phyloP scores from a whole-genome alignment of 78 protist genomes.

The Pigoraptor vietnamica region DNA sequence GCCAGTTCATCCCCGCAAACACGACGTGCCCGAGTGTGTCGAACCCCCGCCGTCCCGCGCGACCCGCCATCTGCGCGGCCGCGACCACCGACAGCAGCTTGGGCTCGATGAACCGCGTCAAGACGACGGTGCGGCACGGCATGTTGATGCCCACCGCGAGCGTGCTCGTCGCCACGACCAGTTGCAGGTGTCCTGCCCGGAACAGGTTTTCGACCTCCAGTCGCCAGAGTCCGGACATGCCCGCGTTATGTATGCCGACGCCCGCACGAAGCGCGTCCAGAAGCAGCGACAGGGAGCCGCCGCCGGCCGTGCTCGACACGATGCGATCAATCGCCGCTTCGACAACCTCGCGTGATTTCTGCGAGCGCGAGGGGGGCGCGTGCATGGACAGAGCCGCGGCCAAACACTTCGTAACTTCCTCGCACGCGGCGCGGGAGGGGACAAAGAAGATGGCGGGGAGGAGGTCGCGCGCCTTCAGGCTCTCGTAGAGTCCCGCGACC shows the following conservation, averaged over 20 bases:
- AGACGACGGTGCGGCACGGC: slow-evolving; percentile 96
- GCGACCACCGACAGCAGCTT: slow-evolving; percentile 57
- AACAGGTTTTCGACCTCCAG: slow-evolving; percentile 84
- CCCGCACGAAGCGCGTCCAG: neutral
- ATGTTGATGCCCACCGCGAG: slow-evolving; percentile 99
- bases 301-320: no score
- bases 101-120: slow-evolving; percentile 64
- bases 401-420: neutral
- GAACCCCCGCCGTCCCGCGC: slow-evolving; percentile 97
- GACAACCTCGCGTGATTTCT: neutral
- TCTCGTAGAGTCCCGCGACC: neutral
- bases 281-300: no score
- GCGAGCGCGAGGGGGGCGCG: neutral
- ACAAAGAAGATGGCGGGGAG: neutral
- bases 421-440: neutral
- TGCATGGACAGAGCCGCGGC: neutral
- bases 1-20: neutral
- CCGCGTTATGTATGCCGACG: neutral
- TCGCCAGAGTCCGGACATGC: neutral
- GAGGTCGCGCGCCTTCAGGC: neutral
- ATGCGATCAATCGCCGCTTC: neutral
- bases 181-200: neutral
- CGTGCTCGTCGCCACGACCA: slow-evolving; percentile 97
- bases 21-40: slow-evolving; percentile 33
- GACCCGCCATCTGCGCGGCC: slow-evolving; percentile 94